phyloP scores from a whole-genome alignment of 768 basidiomycete genomes.

The Amanita pseudoporphyria region DNA sequence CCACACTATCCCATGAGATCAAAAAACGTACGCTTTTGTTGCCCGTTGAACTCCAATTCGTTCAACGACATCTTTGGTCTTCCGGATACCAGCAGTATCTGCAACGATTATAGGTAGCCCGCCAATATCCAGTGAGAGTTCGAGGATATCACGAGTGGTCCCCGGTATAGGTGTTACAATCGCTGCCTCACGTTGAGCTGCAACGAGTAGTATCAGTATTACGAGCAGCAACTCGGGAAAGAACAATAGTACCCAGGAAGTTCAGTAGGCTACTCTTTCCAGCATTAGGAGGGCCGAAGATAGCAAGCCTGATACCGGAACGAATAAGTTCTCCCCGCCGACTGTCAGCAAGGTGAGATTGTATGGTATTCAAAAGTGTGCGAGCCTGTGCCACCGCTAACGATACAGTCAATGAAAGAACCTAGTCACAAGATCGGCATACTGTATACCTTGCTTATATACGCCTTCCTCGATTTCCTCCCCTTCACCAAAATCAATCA shows the following conservation, averaged over 20 bases:
- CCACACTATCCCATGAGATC: not conserved
- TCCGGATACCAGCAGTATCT: slow-evolving; percentile 81
- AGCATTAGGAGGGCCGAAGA: slow-evolving; percentile 89
- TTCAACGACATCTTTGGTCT: slow-evolving; percentile 65
- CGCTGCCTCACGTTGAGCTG: slow-evolving; percentile 81
- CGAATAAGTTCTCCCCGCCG: slow-evolving; percentile 78
- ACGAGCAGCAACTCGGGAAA: not conserved
- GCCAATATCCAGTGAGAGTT: slow-evolving; percentile 80
- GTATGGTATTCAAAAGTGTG: slow-evolving; percentile 41
- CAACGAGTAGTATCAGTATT: not conserved
- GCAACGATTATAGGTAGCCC: slow-evolving; percentile 74
- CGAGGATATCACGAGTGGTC: slow-evolving; percentile 83
- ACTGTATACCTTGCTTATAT: slow-evolving; percentile 50
- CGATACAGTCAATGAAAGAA: not conserved
- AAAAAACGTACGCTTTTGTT: slow-evolving; percentile 42
- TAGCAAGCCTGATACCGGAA: slow-evolving; percentile 72
- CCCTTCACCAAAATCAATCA: slow-evolving; percentile 91
- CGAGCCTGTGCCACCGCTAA: slow-evolving; percentile 46
- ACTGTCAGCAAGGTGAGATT: slow-evolving; percentile 52
- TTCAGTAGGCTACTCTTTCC: slow-evolving; percentile 91
- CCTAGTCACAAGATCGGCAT: not conserved
- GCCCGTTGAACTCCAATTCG: slow-evolving; percentile 76
- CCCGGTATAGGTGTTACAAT: slow-evolving; percentile 85
- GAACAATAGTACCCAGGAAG: slow-evolving; percentile 51
- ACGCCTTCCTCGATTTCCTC: slow-evolving; percentile 84